These are phyloP conservation scores for Russula emetica DNA, from an alignment of 768 basidiomycete species.

Conservation along the genomic window DNA sequence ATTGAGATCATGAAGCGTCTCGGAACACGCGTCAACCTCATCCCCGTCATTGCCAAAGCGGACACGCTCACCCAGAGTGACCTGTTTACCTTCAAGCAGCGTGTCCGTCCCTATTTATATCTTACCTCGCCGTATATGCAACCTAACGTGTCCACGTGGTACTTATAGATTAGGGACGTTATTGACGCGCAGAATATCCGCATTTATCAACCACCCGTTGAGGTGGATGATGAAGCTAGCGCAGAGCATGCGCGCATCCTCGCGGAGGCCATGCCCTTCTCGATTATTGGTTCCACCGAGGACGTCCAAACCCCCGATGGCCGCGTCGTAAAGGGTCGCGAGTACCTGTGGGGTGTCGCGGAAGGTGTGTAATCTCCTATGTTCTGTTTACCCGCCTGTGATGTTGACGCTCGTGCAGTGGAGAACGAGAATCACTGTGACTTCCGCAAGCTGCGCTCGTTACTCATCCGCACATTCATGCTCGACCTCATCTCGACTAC, in stretches of 20 bases:
- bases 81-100: slow-evolving; percentile 86
- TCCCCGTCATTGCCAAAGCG: slow-evolving; percentile 96
- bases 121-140: slow-evolving; percentile 22
- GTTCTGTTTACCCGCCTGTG: neutral
- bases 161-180: slow-evolving; percentile 74
- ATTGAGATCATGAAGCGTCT: slow-evolving; percentile 99
- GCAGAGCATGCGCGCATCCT: slow-evolving; percentile 87
- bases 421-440: slow-evolving; percentile 99
- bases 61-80: slow-evolving; percentile 96
- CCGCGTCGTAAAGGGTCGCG: slow-evolving; percentile 90
- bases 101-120: slow-evolving; percentile 47
- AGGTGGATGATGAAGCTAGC: slow-evolving; percentile 78
- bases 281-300: slow-evolving; percentile 95
- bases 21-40: slow-evolving; percentile 95
- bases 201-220: slow-evolving; percentile 91
- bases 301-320: slow-evolving; percentile 92
- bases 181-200: slow-evolving; percentile 89
- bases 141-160: slow-evolving; percentile 1
- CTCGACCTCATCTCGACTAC: slow-evolving; percentile 94
- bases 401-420: slow-evolving; percentile 44
- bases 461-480: slow-evolving; percentile 98
- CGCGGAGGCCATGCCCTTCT: slow-evolving; percentile 93
- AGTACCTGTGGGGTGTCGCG: slow-evolving; percentile 99
- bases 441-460: slow-evolving; percentile 94
- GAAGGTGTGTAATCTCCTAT: slow-evolving; percentile 59